Percentiles rank a stretch among this genome's conserved stretches.
Evolutionary conservation across 176 grass and related monocot genomes (phyloP).

Genomic region (Ensete glaucum): DNA sequence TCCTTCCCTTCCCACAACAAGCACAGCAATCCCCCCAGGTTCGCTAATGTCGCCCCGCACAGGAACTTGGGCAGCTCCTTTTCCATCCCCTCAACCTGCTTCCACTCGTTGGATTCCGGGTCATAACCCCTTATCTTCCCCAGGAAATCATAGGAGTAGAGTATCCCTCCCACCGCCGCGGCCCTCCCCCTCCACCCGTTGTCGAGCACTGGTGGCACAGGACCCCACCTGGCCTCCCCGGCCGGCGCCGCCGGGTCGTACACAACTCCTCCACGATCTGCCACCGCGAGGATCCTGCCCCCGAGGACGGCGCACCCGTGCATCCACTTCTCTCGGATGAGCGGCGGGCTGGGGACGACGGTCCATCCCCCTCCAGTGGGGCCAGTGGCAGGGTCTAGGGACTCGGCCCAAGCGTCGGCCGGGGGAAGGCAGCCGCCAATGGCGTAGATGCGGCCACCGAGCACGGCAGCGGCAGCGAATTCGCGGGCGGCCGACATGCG

Average conservation of each 20-base stretch:
- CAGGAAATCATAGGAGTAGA: slow-evolving; percentile 82
- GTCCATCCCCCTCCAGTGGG: slow-evolving; percentile 26
- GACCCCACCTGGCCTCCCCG: slow-evolving; percentile 35
- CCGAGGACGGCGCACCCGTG: slow-evolving; percentile 65
- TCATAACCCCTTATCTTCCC: slow-evolving; percentile 86
- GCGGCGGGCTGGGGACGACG: slow-evolving; percentile 39
- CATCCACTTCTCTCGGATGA: slow-evolving; percentile 86
- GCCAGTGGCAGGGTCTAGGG: slow-evolving; percentile 34
- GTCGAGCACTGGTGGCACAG: slow-evolving; percentile 57
- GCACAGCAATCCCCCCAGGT: slow-evolving; percentile 57
- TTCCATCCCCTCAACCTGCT: slow-evolving; percentile 46
- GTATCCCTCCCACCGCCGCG: slow-evolving; percentile 46
- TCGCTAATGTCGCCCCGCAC: slow-evolving; percentile 55
- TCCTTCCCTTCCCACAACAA: slow-evolving; percentile 69
- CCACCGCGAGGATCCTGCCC: slow-evolving; percentile 62
- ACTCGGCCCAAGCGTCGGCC: slow-evolving; percentile 59
- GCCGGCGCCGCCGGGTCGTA: slow-evolving; percentile 41
- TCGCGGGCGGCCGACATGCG: slow-evolving; percentile 68
- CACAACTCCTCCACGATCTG: slow-evolving; percentile 67
- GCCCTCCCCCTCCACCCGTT: slow-evolving; percentile 88
- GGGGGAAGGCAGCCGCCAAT: slow-evolving; percentile 67
- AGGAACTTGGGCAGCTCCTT: slow-evolving; percentile 62
- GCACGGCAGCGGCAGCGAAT: slow-evolving; percentile 42
- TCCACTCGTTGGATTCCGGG: slow-evolving; percentile 47
- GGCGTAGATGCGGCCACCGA: slow-evolving; percentile 25